Conservation (phyloP, 1,139 yeast genomes). For the Blastobotrys persicus region DNA sequence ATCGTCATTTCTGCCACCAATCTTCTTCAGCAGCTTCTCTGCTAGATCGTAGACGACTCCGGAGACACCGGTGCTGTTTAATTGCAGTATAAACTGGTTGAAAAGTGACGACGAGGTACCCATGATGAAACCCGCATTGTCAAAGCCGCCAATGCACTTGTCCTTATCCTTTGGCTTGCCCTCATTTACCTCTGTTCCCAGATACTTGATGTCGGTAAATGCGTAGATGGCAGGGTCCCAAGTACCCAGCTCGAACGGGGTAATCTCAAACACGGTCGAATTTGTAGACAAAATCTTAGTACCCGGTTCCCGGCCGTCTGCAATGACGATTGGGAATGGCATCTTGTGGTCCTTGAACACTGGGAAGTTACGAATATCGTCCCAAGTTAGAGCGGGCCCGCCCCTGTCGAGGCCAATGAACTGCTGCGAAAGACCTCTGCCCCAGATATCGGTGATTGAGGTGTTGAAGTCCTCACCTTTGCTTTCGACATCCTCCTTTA, state of each 20-base stretch:
- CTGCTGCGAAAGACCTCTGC: slow-evolving; percentile 78
- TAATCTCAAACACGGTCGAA: slow-evolving; percentile 80
- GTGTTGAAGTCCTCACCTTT: slow-evolving; percentile 62
- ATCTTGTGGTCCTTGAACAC: slow-evolving; percentile 59
- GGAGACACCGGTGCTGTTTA: slow-evolving; percentile 53
- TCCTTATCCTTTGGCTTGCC: slow-evolving; percentile 44
- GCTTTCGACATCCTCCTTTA: slow-evolving; percentile 52
- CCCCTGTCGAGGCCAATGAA: slow-evolving; percentile 57
- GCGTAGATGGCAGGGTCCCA: slow-evolving; percentile 82
- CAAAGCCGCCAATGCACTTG: slow-evolving; percentile 63
- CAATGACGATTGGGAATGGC: slow-evolving; percentile 88
- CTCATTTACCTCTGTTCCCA: slow-evolving; percentile 63
- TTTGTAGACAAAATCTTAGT: slow-evolving; percentile 49
- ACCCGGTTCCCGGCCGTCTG: slow-evolving; percentile 81
- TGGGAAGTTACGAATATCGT: slow-evolving; percentile 55
- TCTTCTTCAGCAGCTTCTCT: slow-evolving; percentile 28
- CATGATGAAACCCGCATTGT: slow-evolving; percentile 71
- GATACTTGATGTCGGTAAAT: slow-evolving; percentile 68
- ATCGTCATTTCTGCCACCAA: slow-evolving; percentile 46
- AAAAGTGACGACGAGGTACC: slow-evolving; percentile 81
- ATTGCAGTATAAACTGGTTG: slow-evolving; percentile 61
- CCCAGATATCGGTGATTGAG: slow-evolving; percentile 91
- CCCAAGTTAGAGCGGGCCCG: slow-evolving; percentile 68
- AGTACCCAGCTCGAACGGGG: slow-evolving; percentile 78
- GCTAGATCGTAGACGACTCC: slow-evolving; percentile 49